These are phyloP conservation scores for Microstegium vimineum DNA, from an alignment of 176 grass and related monocot species.

Conservation along the genomic window DNA sequence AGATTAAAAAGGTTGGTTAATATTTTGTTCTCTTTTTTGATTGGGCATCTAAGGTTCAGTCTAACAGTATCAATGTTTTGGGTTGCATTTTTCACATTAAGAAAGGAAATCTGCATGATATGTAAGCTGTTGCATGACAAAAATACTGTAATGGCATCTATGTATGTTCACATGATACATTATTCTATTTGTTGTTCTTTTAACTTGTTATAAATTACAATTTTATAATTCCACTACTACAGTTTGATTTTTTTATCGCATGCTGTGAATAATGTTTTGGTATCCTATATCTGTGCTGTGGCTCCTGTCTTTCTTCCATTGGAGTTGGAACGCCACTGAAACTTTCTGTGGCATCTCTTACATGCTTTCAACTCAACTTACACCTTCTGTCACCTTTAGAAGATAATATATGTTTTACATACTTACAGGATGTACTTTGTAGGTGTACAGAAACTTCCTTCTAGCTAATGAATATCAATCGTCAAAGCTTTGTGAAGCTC, in stretches of 20 bases:
- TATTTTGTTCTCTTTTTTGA: background rate
- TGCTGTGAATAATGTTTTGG: background rate
- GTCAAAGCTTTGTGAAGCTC: constrained; percentile 87
- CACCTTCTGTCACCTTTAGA: constrained; percentile 9
- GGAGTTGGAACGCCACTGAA: background rate
- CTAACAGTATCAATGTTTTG: background rate
- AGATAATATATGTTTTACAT: constrained; percentile 60
- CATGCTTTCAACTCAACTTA: constrained; percentile 10
- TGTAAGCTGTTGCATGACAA: background rate
- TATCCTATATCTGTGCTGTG: background rate
- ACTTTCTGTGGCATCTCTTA: constrained; percentile 10
- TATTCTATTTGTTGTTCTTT: background rate
- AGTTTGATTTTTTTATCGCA: background rate
- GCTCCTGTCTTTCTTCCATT: background rate
- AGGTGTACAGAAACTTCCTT: constrained; percentile 89
- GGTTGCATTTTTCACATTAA: background rate
- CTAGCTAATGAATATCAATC: constrained; percentile 94
- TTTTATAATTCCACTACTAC: background rate
- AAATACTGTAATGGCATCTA: background rate
- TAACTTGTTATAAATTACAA: background rate
- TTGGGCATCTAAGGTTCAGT: background rate
- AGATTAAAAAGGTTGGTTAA: constrained; percentile 71
- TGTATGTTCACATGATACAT: background rate
- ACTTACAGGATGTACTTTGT: constrained; percentile 61
- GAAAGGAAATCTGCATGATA: background rate